Evolutionary conservation across 805 yeast genomes (phyloP).

Genomic region (Saccharomycopsis sp.): DNA sequence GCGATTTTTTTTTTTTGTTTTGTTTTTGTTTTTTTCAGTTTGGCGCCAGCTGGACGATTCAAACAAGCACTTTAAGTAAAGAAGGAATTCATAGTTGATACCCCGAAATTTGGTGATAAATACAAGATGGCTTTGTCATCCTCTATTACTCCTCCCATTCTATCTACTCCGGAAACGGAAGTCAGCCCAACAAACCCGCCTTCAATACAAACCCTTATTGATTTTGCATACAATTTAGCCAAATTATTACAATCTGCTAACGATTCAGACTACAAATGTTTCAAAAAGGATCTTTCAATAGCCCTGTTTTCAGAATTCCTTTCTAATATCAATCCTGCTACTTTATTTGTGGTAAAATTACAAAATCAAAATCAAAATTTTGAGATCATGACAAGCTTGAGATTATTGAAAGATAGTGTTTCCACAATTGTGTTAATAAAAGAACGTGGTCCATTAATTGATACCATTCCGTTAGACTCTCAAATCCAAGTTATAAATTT

Average conservation of each 20-base stretch:
- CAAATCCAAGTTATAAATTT: constrained; percentile 29
- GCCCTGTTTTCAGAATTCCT: constrained; percentile 19
- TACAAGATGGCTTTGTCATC: no score
- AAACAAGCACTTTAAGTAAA: no score
- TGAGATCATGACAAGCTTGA: constrained; percentile 11
- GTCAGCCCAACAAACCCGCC: no score
- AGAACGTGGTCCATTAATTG: constrained; percentile 26
- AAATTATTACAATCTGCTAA: constrained; percentile 23
- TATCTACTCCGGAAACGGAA: no score
- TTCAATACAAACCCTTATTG: constrained; percentile 4
- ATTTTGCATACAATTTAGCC: constrained; percentile 23
- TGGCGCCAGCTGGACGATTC: no score
- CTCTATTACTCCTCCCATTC: no score
- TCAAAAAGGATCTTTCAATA: constrained; percentile 20
- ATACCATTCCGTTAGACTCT: constrained; percentile 20
- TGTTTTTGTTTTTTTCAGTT: no score
- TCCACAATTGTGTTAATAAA: constrained; percentile 34
- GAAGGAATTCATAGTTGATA: no score
- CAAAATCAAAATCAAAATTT: constrained; percentile 7
- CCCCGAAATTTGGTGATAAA: no score
- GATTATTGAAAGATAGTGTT: constrained; percentile 9
- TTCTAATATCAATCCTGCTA: constrained; percentile 19
- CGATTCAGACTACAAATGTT: constrained; percentile 21
- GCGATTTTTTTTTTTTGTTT: not conserved
- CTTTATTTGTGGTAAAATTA: constrained; percentile 21